Base-by-base conservation (phyloP, 1,284 basidiomycete species). In the Ustilago vetiveriae region DNA sequence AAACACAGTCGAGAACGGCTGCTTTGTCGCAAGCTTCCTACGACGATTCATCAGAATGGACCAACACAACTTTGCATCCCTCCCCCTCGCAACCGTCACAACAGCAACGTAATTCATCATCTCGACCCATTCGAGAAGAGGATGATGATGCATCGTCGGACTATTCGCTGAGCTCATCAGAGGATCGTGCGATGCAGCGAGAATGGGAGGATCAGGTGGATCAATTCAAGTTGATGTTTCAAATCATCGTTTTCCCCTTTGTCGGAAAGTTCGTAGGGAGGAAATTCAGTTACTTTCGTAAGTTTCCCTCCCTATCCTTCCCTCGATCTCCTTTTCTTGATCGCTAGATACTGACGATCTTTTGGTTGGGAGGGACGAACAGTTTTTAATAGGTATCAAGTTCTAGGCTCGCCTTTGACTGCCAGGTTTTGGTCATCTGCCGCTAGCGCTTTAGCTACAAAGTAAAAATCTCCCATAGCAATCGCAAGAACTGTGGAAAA, bases 131-230 rank as follows among this genome's bases (percentile, higher is more conserved):
- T n/a, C 33, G 14, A 11, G 33, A 13, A 35, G 13, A 2, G 16
- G 23, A 21, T 24, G 13, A 23, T 23, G 14, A 9, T n/a, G n/a
- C 21, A 24, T 24, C 38, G 24, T 24, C 29, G 17, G 23, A 35
- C 33, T 11, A 24, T 16, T 26, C 21, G 23, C 24, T 10, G 3
- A 24, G 30, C 16, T 47, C 46, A 36, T 49, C 47, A 3, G 19
- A 49, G 10, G 30, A 49, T 3, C 22, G 47, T 8, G 64, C 52
- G 7, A 41, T 69, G 0, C 62, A 73, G 24, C 46, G 36, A 19
- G 73, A 75, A 40, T 75, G 73, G 73, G 63, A 75, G 23, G 66
- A 72, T 32, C 62, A 67, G 22, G 8, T 75, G 7, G 49, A 51
- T 2, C 73, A 75, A 40, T 40, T 75, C 13, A 62, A 73, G 29